These are phyloP conservation scores for Cyclotella sp. DNA, from an alignment of 108 stramenopile species.

Conservation along the genomic window DNA sequence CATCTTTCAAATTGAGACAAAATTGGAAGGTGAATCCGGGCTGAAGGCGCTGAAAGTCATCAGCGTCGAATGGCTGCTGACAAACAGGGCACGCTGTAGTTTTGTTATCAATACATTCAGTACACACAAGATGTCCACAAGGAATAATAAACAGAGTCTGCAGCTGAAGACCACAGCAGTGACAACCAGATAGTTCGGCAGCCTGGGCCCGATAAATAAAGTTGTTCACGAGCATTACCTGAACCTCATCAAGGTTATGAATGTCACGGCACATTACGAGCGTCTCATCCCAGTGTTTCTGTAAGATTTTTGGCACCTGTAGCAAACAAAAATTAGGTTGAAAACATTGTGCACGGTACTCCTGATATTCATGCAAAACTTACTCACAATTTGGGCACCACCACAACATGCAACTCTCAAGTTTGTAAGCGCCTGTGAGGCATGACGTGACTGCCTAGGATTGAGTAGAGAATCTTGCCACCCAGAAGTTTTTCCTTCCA, in stretches of 20 bases:
- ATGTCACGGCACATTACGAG: constrained; percentile 55
- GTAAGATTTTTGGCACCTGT: constrained; percentile 44
- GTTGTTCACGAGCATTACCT: constrained; percentile 55
- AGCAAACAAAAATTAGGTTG: constrained; percentile 5
- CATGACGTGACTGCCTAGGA: constrained; percentile 65
- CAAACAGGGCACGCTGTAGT: constrained; percentile 62
- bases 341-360: not conserved
- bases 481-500: constrained; percentile 83
- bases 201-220: constrained; percentile 61
- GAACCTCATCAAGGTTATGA: constrained; percentile 47
- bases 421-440: constrained; percentile 68
- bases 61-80: constrained; percentile 66
- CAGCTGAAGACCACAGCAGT: constrained; percentile 64
- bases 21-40: constrained; percentile 67
- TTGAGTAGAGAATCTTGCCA: constrained; percentile 85
- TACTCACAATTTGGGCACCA: constrained; percentile 56
- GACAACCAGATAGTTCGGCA: constrained; percentile 68
- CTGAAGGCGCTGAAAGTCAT: constrained; percentile 84
- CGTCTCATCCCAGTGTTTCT: constrained; percentile 67
- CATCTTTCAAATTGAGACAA: constrained; percentile 55
- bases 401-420: constrained; percentile 83
- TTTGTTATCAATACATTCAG: constrained; percentile 79
- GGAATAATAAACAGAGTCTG: constrained; percentile 76
- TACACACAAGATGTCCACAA: constrained; percentile 79
- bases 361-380: not conserved